These are phyloP conservation scores for Dichomitus squalens DNA, from an alignment of 1,284 basidiomycete species.

Conservation along the genomic window DNA sequence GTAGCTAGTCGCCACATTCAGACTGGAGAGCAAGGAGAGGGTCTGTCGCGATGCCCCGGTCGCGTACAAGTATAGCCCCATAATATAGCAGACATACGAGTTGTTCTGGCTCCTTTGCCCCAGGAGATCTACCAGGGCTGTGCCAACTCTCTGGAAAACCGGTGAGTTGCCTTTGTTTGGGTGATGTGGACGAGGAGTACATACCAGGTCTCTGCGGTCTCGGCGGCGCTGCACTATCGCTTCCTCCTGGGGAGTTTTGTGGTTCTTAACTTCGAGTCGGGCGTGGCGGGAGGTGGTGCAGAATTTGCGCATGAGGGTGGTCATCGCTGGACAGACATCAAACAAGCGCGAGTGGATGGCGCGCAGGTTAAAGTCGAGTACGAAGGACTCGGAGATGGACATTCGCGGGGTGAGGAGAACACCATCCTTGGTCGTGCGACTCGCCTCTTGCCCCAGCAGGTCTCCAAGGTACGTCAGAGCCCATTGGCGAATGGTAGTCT, in stretches of 20 bases:
- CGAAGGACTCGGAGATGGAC: background rate
- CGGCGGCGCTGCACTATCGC: too few relatives aligned
- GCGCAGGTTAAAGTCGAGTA: slow-evolving; percentile 2
- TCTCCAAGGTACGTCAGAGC: background rate
- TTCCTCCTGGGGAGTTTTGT: too few relatives aligned
- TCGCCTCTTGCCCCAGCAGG: background rate
- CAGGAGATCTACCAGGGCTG: slow-evolving; percentile 16
- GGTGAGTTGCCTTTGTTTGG: background rate
- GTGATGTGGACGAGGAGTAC: too few relatives aligned
- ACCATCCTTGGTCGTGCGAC: background rate
- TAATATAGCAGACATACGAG: slow-evolving; percentile 28
- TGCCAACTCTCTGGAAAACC: slow-evolving; percentile 5
- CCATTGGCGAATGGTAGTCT: background rate
- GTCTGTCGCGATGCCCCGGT: slow-evolving; percentile 33
- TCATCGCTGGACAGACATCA: background rate
- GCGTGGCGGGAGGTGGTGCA: too few relatives aligned
- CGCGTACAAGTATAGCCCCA: slow-evolving; percentile 37
- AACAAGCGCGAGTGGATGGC: background rate
- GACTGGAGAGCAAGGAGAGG: slow-evolving; percentile 29
- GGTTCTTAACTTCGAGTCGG: too few relatives aligned
- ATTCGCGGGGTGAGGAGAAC: background rate
- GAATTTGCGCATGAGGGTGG: background rate
- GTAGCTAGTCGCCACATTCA: slow-evolving; percentile 34
- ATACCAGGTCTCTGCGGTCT: too few relatives aligned
- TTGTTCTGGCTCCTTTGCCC: slow-evolving; percentile 36